Base-by-base conservation (phyloP, 208 protist genomes). In the Wallacemonas sp. region DNA sequence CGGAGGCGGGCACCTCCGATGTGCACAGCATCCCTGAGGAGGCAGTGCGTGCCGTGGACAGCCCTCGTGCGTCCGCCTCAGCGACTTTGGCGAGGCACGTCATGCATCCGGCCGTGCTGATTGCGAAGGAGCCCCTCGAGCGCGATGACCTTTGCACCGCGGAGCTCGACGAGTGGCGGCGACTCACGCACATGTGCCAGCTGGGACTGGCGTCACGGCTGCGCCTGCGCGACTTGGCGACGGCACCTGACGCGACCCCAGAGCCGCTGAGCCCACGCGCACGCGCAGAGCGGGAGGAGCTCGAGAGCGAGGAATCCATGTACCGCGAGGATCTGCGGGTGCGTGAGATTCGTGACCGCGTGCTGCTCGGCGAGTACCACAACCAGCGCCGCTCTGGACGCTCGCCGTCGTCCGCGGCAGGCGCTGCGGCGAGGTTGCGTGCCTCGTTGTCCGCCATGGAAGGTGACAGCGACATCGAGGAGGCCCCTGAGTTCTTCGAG, bases 401-500 rank as follows among this genome's bases (percentile, higher is more conserved):
- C 38, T 50, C 65, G 20, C 61, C 44, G 28, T 52, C 61, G 10
- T 49, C 44, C 18, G 29, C 61, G 16, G 29, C 18, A 3, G 25
- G 39, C 16, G 57, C 39, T 3, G 61, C 42, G 14, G 61, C 61
- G 10, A 4, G 29, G 10, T 41, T 49, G 39, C 61, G 22, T 8
- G 42, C 52, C 10, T 59, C 52, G 12, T 16, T 41, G n/a, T 54
- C 61, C 44, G 11, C 54, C 26, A 25, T 22, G 25, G 42, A 38
- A 3, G 42, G 22, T 12, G 44, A 32, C 5, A 31, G 23, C 5
- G 44, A 32, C 5, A 31, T 5, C 5, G 42, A 65, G n/a, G 42
- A 49, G 0, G 26, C n/a, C 2, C 29, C 38, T 7, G 36, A 69
- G 8, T 68, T 79, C 38, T 87, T 93, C 54, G 78, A 93, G 66